Evolutionary conservation across 139 green algal species (phyloP), one percentile per base, ranked within the genome.

Genomic region (Chlamydomonas incerta): DNA sequence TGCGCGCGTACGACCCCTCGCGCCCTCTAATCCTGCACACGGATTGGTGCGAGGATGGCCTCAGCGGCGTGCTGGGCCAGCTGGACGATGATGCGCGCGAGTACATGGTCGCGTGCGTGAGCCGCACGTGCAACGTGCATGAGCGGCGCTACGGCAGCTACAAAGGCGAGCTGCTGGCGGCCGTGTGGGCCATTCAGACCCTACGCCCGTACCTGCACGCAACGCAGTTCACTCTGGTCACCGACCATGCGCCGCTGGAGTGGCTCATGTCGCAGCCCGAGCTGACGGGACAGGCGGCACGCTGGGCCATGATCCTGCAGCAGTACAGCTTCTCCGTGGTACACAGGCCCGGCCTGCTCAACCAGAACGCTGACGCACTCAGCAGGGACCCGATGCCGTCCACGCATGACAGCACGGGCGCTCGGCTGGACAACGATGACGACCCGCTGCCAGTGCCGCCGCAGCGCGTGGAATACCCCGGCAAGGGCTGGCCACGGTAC

Each of bases 51-150:
- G 35, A 24, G 0, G 35, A 74, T 4, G 83, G 87, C 20, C 82
- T 91, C 10, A 81, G 74, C 0, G 91, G 87, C 5, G 87, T 94
- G 3, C 35, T 93, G 14, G 85, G 72, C 11, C 90, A 93, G 73
- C 20, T 68, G 8, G 81, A 86, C 26, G 75, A 66, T 31, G 74
- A 89, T 52, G 89, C 80, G 14, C 55, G 77, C 10, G 82, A 92
- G 21, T 86, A 80, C 29, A 85, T 92, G 79, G 35, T 66, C 20
- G 60, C 81, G 13, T 72, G 65, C 21, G 79, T 41, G 2, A 65
- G 74, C 11, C 81, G 88, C 34, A 52, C 66, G 3, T 17, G 28
- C 33, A 46, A 46, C 66, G 26, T 28, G 2, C 66, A 46, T 11
- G 33, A 72, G 15, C 15, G 21, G 31, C 47, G 47, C 66, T 72